phyloP scores from a whole-genome alignment of 805 yeast species.

The Metschnikowia lachancei region DNA sequence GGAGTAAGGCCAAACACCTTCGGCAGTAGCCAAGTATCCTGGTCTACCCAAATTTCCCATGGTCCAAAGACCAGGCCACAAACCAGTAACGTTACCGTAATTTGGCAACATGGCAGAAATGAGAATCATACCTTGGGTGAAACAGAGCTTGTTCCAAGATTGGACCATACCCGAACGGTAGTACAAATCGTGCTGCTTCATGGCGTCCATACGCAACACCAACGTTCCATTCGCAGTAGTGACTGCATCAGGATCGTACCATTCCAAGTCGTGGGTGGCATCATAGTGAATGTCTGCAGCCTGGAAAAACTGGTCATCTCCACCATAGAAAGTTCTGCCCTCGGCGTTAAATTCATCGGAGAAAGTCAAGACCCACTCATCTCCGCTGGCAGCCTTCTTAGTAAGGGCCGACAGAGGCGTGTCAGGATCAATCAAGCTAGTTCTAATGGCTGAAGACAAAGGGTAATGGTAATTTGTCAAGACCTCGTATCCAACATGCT shows the following conservation, averaged over 20 bases:
- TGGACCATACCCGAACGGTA: conserved; percentile 43
- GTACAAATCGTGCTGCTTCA: conserved; percentile 34
- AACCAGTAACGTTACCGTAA: conserved; percentile 30
- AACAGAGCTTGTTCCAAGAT: conserved; percentile 40
- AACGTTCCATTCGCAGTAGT: conserved; percentile 41
- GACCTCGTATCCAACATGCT: conserved; percentile 19
- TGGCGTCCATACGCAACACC: conserved; percentile 37
- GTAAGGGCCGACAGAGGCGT: conserved; percentile 34
- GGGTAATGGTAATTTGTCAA: conserved; percentile 34
- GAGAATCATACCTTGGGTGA: conserved; percentile 32
- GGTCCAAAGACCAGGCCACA: conserved; percentile 43
- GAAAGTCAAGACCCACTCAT: conserved; percentile 40
- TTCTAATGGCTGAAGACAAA: conserved; percentile 34
- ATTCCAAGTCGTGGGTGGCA: conserved; percentile 44
- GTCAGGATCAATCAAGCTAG: conserved; percentile 40
- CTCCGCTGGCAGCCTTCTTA: conserved; percentile 46
- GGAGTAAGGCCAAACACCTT: conserved; percentile 42
- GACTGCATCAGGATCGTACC: conserved; percentile 45
- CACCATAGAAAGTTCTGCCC: conserved; percentile 43
- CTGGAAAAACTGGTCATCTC: conserved; percentile 44
- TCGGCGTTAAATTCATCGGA: conserved; percentile 44
- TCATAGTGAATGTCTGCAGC: conserved; percentile 42
- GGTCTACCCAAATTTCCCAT: conserved; percentile 39
- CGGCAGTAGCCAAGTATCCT: conserved; percentile 35
- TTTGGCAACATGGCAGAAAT: conserved; percentile 33